Evolutionary conservation across 2,329 filamentous ascomycete genomes (phyloP), one percentile per base, ranked within the genome.

Genomic region (Fusarium sp.): DNA sequence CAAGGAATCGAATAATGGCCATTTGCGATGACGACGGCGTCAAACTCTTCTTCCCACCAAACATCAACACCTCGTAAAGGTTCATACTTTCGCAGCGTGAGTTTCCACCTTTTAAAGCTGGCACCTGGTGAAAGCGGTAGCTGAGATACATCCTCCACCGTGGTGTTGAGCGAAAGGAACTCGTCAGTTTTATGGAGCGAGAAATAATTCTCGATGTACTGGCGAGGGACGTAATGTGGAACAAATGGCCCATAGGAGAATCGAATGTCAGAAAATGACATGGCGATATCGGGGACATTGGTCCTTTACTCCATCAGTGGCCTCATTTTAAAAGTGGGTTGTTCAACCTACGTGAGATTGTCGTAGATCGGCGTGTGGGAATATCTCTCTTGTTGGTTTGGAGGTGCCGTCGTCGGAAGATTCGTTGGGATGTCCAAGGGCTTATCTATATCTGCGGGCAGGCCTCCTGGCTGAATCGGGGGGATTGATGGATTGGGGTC

Each of bases 161-260:
- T 88, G 0, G 88, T 89, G 38, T 86, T 86, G 14, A 90, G 80
- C 0, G 82, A 82, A 0, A 91, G 78, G 3, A 85, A 79, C 0
- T 74, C 62, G 69, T 91, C 89, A 0, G 83, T 84, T 47, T 83
- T 80, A 69, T 90, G 88, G 0, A 78, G 67, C 0, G 89, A 86
- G 70, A 90, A 88, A 71, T 91, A 90, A 35, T 85, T 85, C 65
- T 89, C 85, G 4, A 91, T 83, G 65, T 90, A 90, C 72, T 90
- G 88, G 3, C 86, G 84, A 0, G 89, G 86, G 0, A 91, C 80
- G 69, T 87, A 84, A 73, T 90, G 88, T 0, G 88, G 88, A 14
- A 85, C 86, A 73, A 90, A 90, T 0, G 88, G 88, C 0, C 88
- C 88, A 65, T 90, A 89, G 0, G 88, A 81, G 70, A 90, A 90